These are phyloP conservation scores for Coemansia sp. DNA, from an alignment of 192 early-diverging fungal species.

Conservation along the genomic window DNA sequence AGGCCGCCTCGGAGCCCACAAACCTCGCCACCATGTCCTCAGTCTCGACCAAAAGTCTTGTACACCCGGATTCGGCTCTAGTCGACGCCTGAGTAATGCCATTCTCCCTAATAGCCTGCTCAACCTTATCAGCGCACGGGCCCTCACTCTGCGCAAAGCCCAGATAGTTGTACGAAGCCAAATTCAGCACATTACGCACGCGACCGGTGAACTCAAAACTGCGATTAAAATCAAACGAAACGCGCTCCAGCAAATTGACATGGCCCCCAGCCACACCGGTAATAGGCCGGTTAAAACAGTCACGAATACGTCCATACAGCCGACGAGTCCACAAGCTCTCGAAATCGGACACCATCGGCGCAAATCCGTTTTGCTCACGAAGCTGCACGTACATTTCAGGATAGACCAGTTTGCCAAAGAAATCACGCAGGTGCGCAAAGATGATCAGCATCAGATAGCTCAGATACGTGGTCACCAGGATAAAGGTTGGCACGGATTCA, in stretches of 20 bases:
- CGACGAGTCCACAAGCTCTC: slow-evolving; percentile 94
- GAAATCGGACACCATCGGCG: slow-evolving; percentile 92
- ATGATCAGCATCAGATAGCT: slow-evolving; percentile 91
- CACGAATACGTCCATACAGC: slow-evolving; percentile 83
- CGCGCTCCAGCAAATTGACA: slow-evolving; percentile 82
- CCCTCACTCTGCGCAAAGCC: slow-evolving; percentile 93
- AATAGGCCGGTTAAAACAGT: slow-evolving; percentile 93
- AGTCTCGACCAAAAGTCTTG: slow-evolving; percentile 69
- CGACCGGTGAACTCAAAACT: slow-evolving; percentile 84
- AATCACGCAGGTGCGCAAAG: slow-evolving; percentile 91
- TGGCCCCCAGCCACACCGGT: slow-evolving; percentile 89
- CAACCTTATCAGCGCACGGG: slow-evolving; percentile 93
- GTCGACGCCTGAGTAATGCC: slow-evolving; percentile 71
- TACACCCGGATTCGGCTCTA: slow-evolving; percentile 71
- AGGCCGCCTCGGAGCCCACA: slow-evolving; percentile 81
- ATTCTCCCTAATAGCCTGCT: slow-evolving; percentile 67
- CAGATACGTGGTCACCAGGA: slow-evolving; percentile 92
- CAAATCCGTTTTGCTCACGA: slow-evolving; percentile 76
- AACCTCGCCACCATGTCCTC: slow-evolving; percentile 89
- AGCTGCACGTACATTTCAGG: slow-evolving; percentile 73
- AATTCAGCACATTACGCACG: slow-evolving; percentile 78
- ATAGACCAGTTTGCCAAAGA: slow-evolving; percentile 80
- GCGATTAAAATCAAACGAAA: slow-evolving; percentile 80
- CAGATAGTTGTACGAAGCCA: slow-evolving; percentile 97
- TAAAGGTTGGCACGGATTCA: slow-evolving; percentile 68